Base-by-base conservation (phyloP, 306 rosid genomes). In the Citrullus amarus region DNA sequence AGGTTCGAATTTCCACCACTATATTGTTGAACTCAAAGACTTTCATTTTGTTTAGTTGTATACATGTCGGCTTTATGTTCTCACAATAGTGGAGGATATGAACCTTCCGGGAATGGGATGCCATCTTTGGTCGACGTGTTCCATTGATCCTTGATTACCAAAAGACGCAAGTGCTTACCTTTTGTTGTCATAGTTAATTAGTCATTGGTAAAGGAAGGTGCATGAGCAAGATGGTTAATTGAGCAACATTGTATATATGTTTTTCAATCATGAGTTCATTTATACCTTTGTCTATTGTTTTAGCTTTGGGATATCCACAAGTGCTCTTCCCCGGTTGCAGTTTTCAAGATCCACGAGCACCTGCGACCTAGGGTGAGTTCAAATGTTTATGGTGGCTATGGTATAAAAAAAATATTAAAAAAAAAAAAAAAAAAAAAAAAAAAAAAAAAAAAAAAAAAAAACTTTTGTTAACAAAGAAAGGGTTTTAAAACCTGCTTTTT, bases 271-370 rank as follows among this genome's bases (percentile, higher is more conserved):
- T 60, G 50, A 68, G 56, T 57, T 51, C 46, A 69, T 78, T 72
- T 16, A 30, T 32, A 28, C 77, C 56, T 30, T 48, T 72, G 22
- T 72, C 60, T 70, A 58, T 70, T 76, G 70, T 66, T 81, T 34
- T 82, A 89, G 96, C 89, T 91, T 54, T 91, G 96, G 96, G 96
- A 89, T 81, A 79, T 81, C 78, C 88, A 83, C n/a, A 91, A 84
- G 92, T 86, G 87, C 80, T 86, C 91, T 53, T 81, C 88, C 17
- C 93, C 96, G 5, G 86, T 91, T 39, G 80, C 88, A 61, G 75
- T 54, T 59, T 89, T 83, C 86, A 88, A 81, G 80, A 71, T 91
- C 81, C 96, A 91, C 20, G 96, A 91, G 75, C 89, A 89, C 77
- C 82, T 89, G 79, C 87, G 84, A 41, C 93, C 90, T 25, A 89